These are phyloP conservation scores for Urtica urens DNA, from an alignment of 306 rosid genomes.

Conservation along the genomic window DNA sequence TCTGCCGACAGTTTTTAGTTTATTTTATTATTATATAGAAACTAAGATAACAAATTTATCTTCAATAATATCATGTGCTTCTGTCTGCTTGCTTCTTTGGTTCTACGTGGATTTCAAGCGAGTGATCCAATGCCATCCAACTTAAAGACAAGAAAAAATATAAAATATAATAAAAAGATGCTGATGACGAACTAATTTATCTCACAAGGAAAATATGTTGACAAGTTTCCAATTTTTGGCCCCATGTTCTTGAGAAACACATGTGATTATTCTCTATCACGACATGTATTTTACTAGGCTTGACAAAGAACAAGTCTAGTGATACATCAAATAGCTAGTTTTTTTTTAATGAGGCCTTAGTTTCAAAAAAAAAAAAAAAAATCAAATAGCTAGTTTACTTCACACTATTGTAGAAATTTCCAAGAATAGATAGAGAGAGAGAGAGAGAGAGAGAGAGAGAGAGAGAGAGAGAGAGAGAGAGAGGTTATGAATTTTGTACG, in stretches of 20 bases:
- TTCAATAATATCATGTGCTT: neutral
- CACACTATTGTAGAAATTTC: too few relatives aligned
- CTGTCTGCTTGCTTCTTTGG: constrained; percentile 1
- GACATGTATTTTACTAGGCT: too few relatives aligned
- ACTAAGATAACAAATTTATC: neutral
- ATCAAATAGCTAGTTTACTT: too few relatives aligned
- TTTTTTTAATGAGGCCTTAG: too few relatives aligned
- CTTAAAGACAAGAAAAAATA: neutral
- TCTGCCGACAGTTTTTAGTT: neutral
- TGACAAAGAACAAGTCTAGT: too few relatives aligned
- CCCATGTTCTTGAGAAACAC: neutral
- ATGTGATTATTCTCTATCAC: neutral
- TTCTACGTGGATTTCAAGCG: neutral
- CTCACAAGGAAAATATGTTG: neutral
- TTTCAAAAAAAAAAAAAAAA: too few relatives aligned
- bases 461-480: too few relatives aligned
- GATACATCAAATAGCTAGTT: too few relatives aligned
- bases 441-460: too few relatives aligned
- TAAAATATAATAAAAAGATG: neutral
- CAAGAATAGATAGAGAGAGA: too few relatives aligned
- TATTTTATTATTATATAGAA: too few relatives aligned
- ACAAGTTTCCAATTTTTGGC: neutral
- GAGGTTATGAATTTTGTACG: too few relatives aligned
- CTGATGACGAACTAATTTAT: neutral
- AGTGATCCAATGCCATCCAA: constrained; percentile 3